Evolutionary conservation across 1,284 basidiomycete genomes (phyloP).

Genomic region (Schizophyllum commune): DNA sequence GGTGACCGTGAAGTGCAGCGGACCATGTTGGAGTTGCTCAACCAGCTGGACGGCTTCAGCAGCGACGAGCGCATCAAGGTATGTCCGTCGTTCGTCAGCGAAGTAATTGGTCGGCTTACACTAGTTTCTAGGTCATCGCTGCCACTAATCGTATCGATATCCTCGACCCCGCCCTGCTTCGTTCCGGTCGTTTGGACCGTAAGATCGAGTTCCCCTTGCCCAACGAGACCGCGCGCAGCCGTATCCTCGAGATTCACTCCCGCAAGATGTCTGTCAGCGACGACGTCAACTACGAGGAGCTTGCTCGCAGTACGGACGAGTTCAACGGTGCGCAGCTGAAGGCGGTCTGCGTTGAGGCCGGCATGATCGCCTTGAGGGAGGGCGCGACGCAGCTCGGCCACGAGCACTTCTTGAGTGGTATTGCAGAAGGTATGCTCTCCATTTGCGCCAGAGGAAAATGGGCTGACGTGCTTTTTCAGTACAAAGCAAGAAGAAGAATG

Average conservation of each 20-base stretch:
- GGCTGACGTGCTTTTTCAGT: slow-evolving; percentile 38
- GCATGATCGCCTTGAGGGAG: slow-evolving; percentile 96
- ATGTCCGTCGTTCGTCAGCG: slow-evolving; percentile 13
- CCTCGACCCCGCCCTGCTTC: slow-evolving; percentile 94
- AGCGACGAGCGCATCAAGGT: slow-evolving; percentile 97
- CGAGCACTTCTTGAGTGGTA: slow-evolving; percentile 91
- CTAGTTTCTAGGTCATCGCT: slow-evolving; percentile 78
- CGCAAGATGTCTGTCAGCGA: slow-evolving; percentile 84
- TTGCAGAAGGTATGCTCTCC: slow-evolving; percentile 68
- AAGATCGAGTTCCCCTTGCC: slow-evolving; percentile 98
- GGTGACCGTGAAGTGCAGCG: slow-evolving; percentile 98
- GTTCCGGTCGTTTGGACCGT: slow-evolving; percentile 96
- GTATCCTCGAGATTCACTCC: slow-evolving; percentile 94
- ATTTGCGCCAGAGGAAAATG: slow-evolving; percentile 1
- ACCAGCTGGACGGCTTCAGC: slow-evolving; percentile 96
- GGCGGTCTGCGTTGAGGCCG: slow-evolving; percentile 94
- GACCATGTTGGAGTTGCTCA: slow-evolving; percentile 99
- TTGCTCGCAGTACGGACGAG: slow-evolving; percentile 91
- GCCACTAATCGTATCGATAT: slow-evolving; percentile 99
- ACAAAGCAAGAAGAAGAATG: slow-evolving; percentile 96
- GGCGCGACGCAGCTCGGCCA: slow-evolving; percentile 87
- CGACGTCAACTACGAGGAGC: slow-evolving; percentile 89
- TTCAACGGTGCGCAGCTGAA: slow-evolving; percentile 96
- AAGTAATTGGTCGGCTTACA: slow-evolving; percentile 7
- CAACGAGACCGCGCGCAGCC: slow-evolving; percentile 90